Conservation (phyloP, 169 alveolate species). For the Toxoplasma gondii region DNA sequence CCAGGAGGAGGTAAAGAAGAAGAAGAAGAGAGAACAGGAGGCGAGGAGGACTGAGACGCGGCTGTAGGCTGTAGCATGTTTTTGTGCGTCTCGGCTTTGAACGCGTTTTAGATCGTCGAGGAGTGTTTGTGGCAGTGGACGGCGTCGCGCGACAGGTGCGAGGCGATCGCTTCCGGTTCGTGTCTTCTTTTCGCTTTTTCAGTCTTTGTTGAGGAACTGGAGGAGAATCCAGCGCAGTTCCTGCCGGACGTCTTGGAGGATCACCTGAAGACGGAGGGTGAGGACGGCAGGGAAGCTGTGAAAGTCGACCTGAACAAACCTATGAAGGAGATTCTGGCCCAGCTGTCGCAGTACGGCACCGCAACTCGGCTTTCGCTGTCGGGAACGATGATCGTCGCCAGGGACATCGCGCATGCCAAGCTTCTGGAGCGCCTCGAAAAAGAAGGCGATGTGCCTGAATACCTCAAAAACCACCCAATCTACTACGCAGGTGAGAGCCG, state of each 20-base stretch:
- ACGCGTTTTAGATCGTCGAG: no score
- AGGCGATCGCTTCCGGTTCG: no score
- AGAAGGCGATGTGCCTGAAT: constrained; percentile 81
- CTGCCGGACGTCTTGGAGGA: constrained; percentile 46
- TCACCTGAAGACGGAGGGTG: neutral
- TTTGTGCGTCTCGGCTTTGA: no score
- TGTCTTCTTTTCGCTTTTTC: constrained; percentile 22
- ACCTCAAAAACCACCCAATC: constrained; percentile 84
- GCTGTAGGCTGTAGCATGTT: no score
- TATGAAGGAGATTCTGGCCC: constrained; percentile 78
- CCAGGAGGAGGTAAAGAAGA: no score
- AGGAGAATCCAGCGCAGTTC: constrained; percentile 86
- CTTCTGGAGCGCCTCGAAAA: constrained; percentile 78
- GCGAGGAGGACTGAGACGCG: no score
- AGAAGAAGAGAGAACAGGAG: no score
- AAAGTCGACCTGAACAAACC: constrained; percentile 80
- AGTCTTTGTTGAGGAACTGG: constrained; percentile 85
- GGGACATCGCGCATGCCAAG: constrained; percentile 90
- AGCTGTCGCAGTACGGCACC: constrained; percentile 66
- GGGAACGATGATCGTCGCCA: constrained; percentile 86
- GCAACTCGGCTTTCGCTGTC: constrained; percentile 79
- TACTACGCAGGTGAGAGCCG: constrained; percentile 85
- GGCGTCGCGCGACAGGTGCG: no score
- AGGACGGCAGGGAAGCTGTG: constrained; percentile 69
- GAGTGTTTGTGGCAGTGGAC: no score